Evolutionary conservation across 345 rosid genomes (phyloP).

Genomic region (Eucalyptus camaldulensis): DNA sequence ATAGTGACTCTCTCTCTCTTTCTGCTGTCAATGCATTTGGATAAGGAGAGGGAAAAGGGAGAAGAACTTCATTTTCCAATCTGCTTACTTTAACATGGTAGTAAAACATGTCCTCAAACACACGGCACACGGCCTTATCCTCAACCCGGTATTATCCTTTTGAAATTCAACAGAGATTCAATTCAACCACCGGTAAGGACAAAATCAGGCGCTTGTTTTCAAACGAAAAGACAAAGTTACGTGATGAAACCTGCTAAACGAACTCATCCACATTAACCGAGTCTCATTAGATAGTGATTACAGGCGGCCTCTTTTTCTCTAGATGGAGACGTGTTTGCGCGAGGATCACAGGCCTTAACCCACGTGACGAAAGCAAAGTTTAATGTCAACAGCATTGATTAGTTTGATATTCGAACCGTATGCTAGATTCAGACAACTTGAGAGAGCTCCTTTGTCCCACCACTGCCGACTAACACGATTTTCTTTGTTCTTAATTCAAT

Average conservation of each 20-base stretch:
- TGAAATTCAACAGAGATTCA: not conserved
- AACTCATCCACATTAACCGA: not conserved
- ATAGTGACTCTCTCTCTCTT: not conserved
- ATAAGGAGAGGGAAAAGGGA: not conserved
- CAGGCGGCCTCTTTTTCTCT: not conserved
- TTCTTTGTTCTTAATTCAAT: not conserved
- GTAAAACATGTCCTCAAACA: not conserved
- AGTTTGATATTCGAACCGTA: not conserved
- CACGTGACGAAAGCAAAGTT: not conserved
- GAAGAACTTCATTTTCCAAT: constrained; percentile 10
- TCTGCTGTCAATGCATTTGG: not conserved
- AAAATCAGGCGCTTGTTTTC: not conserved
- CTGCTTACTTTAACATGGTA: not conserved
- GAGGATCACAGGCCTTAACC: not conserved
- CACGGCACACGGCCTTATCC: not conserved
- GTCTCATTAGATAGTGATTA: not conserved
- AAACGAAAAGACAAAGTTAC: not conserved
- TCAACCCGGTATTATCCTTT: not conserved
- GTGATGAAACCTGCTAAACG: not conserved
- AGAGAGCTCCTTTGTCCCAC: not conserved
- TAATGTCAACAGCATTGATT: not conserved
- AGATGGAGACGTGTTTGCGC: not conserved
- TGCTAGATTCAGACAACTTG: not conserved
- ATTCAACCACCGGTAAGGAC: not conserved
- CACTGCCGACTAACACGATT: not conserved